These are phyloP conservation scores for Tetrapisispora nanseiensis DNA, from an alignment of 805 yeast genomes.

Conservation along the genomic window DNA sequence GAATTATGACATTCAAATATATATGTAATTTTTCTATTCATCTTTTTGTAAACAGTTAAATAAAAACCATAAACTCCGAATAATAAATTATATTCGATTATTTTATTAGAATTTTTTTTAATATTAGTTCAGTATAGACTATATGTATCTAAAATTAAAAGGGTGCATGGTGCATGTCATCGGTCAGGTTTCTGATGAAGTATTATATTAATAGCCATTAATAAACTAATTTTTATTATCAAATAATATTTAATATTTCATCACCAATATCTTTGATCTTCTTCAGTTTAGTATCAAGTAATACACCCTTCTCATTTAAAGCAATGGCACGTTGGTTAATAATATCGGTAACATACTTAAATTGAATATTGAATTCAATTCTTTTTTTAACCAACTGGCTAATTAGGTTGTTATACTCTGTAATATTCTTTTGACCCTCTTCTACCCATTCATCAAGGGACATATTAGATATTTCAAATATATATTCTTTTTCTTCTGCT, in stretches of 20 bases:
- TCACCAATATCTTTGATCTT: conserved; percentile 35
- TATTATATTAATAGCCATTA: background rate
- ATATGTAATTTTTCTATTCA: background rate
- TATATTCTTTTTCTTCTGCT: conserved; percentile 16
- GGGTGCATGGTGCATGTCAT: too few species aligned
- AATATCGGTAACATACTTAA: conserved; percentile 31
- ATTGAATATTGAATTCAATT: conserved; percentile 32
- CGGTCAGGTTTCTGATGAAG: too few species aligned
- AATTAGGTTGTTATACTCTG: conserved; percentile 29
- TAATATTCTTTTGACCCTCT: conserved; percentile 28
- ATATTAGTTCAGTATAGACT: too few species aligned
- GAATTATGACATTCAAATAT: background rate
- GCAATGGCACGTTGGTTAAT: conserved; percentile 31
- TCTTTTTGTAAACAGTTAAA: conserved; percentile 4
- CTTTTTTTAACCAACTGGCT: conserved; percentile 31
- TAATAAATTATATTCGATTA: conserved; percentile 3
- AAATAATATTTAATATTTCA: conserved; percentile 31
- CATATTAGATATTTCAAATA: conserved; percentile 19
- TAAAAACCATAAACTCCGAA: conserved; percentile 4
- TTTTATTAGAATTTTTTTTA: too few species aligned
- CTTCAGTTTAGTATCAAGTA: conserved; percentile 28
- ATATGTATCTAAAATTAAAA: too few species aligned
- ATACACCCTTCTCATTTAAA: conserved; percentile 26
- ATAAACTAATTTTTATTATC: conserved; percentile 3
- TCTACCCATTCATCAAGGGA: conserved; percentile 31